Evolutionary conservation across 78 protist species (phyloP).

Genomic region (Emiliania huxleyi): DNA sequence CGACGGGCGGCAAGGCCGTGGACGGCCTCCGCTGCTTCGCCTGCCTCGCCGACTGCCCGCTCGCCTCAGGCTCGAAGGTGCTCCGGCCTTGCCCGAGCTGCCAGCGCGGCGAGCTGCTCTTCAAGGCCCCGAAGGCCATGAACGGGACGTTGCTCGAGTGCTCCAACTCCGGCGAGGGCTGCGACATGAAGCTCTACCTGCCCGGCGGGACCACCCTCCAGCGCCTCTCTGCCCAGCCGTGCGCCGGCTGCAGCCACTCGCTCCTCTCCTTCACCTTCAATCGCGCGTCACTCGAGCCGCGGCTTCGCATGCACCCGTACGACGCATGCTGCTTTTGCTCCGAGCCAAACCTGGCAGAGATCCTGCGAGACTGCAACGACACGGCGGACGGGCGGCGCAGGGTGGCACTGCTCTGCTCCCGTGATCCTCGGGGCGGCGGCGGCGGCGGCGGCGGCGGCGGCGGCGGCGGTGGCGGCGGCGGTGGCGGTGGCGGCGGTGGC

Average conservation of each 20-base stretch:
- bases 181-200: background rate
- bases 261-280: background rate
- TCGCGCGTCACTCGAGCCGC: background rate
- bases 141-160: background rate
- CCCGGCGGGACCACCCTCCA: background rate
- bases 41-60: background rate
- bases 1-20: background rate
- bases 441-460: background rate
- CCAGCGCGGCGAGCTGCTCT: background rate
- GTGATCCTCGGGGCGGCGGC: background rate
- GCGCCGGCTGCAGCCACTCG: background rate
- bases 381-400: background rate
- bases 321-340: background rate
- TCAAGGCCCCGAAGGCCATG: background rate
- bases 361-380: background rate
- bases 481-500: background rate
- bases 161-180: no score
- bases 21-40: background rate
- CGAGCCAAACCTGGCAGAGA: background rate
- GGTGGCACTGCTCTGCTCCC: background rate
- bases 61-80: background rate
- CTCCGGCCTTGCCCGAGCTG: background rate
- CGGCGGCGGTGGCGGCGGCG: background rate
- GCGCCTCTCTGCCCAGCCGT: background rate
- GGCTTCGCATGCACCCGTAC: background rate